Conservation (phyloP, 768 basidiomycete species). For the Albatrellus ellisii region DNA sequence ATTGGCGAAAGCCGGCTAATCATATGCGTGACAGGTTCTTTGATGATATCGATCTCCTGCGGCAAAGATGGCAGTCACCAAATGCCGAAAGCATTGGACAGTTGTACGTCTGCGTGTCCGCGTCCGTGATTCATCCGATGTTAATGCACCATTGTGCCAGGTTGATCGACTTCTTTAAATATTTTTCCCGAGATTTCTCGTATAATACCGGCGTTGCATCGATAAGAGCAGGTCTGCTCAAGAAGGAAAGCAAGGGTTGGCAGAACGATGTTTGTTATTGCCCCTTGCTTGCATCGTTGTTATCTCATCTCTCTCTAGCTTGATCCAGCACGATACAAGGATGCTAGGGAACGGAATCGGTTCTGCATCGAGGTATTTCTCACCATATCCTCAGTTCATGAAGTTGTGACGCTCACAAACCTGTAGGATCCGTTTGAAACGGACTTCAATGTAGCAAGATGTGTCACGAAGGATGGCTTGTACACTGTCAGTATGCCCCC, state of each 20-base stretch:
- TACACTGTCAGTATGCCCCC: slow-evolving; percentile 54
- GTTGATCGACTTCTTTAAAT: slow-evolving; percentile 95
- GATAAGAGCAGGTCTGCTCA: slow-evolving; percentile 77
- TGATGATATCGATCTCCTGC: slow-evolving; percentile 87
- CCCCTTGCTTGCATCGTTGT: neutral
- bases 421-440: slow-evolving; percentile 88
- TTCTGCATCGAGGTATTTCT: slow-evolving; percentile 82
- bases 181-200: slow-evolving; percentile 85
- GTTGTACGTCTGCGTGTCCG: slow-evolving; percentile 38
- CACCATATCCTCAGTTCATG: neutral
- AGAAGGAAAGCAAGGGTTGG: slow-evolving; percentile 93
- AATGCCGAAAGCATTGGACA: slow-evolving; percentile 90
- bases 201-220: slow-evolving; percentile 89
- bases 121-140: neutral
- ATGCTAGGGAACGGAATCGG: slow-evolving; percentile 80
- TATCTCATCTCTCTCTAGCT: slow-evolving; percentile 6
- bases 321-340: slow-evolving; percentile 35
- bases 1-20: neutral
- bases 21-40: slow-evolving; percentile 56
- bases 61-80: slow-evolving; percentile 88
- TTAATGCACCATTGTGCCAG: slow-evolving; percentile 27
- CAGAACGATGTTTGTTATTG: slow-evolving; percentile 44
- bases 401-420: slow-evolving; percentile 4
- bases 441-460: slow-evolving; percentile 94
- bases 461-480: slow-evolving; percentile 91